Conservation (phyloP, 345 rosid genomes). For the Raphanus sativus region DNA sequence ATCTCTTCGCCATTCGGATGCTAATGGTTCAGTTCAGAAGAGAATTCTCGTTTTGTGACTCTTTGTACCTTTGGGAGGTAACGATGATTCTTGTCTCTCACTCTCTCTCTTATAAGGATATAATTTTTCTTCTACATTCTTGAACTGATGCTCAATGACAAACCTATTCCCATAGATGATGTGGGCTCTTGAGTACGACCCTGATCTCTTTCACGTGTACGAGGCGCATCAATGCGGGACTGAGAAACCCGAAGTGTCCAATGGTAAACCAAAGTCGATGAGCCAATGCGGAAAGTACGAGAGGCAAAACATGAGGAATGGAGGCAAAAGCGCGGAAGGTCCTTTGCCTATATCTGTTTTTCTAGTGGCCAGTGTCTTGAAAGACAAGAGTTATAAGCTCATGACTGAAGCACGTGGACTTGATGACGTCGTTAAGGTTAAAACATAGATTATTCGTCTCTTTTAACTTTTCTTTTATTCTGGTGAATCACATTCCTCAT, state of each 20-base stretch:
- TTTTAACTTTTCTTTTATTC: background rate
- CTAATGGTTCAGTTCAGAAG: conserved; percentile 97
- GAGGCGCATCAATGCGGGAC: conserved; percentile 54
- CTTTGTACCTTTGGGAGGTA: conserved; percentile 99
- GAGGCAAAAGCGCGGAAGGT: conserved; percentile 48
- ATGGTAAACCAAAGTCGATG: conserved; percentile 60
- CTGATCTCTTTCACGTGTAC: conserved; percentile 61
- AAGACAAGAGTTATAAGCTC: conserved; percentile 84
- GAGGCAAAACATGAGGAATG: conserved; percentile 77
- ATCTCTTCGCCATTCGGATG: conserved; percentile 95
- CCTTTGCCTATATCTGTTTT: conserved; percentile 93
- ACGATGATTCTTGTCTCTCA: conserved; percentile 14
- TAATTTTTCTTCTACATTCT: background rate
- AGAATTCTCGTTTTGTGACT: conserved; percentile 94
- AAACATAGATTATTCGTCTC: background rate
- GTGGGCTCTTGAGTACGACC: conserved; percentile 99
- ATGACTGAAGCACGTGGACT: conserved; percentile 87
- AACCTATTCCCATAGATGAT: conserved; percentile 65
- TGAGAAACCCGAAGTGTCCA: conserved; percentile 53
- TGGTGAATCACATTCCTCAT: background rate
- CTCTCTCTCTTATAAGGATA: background rate
- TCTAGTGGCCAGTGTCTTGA: conserved; percentile 94
- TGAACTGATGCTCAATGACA: background rate
- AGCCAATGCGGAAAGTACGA: conserved; percentile 82
- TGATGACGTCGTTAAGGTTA: conserved; percentile 91